Conservation (phyloP, 495 filamentous ascomycete species). For the Niebla homalea region DNA sequence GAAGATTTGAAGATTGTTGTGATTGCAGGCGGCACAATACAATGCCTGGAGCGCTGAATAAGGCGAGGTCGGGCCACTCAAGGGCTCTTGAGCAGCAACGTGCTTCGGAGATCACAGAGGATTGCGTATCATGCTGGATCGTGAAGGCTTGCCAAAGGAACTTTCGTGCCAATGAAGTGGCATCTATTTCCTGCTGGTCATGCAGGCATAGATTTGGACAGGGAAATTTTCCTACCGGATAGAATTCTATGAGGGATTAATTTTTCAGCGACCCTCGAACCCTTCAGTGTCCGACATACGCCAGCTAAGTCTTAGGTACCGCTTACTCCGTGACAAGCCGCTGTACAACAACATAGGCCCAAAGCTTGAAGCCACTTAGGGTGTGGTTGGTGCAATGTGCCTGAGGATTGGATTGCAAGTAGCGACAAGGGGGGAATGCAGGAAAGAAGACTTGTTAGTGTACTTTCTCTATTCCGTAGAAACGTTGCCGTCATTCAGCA, state of each 20-base stretch:
- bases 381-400: no score
- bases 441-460: no score
- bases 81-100: not conserved
- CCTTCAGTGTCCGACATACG: no score
- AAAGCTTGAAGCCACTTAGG: not conserved
- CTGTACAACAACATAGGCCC: not conserved
- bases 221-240: not conserved
- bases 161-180: not conserved
- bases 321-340: not conserved
- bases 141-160: not conserved
- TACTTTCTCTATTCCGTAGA: no score
- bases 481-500: no score
- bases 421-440: no score
- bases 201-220: not conserved
- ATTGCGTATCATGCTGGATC: not conserved
- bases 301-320: constrained; percentile 1
- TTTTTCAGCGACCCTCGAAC: not conserved
- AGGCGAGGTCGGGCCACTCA: not conserved
- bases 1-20: not conserved
- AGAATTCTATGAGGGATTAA: constrained; percentile 3
- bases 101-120: not conserved
- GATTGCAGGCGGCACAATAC: not conserved
- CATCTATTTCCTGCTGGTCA: not conserved
- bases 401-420: no score
- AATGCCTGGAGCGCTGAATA: not conserved